Percentiles rank a stretch among this genome's conserved stretches.
Conservation (phyloP, 176 grass and related monocot genomes). For the Echinochloa phyllopogon region DNA sequence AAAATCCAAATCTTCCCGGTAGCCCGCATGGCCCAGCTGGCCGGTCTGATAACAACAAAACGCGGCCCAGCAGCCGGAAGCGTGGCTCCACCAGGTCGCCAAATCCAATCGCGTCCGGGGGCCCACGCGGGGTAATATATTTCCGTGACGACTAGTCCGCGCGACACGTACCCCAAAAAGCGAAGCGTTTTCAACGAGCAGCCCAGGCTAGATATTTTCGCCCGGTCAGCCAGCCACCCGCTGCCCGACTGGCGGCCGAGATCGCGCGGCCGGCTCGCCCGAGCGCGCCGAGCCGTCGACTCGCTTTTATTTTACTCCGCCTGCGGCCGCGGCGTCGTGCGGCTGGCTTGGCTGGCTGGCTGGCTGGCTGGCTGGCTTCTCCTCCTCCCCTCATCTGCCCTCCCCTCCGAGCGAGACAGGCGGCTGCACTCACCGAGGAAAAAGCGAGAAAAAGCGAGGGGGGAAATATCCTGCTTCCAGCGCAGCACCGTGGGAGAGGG, state of each 20-base stretch:
- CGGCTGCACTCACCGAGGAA: constrained; percentile 27
- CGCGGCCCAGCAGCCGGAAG: not conserved
- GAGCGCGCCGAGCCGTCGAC: constrained; percentile 8
- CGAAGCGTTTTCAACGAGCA: not conserved
- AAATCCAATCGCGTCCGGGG: not conserved
- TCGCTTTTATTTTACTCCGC: constrained; percentile 21
- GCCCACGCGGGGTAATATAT: constrained; percentile 38
- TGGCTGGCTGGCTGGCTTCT: not conserved
- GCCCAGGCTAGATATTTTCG: constrained; percentile 43
- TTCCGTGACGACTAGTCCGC: not conserved
- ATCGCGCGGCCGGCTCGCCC: constrained; percentile 23
- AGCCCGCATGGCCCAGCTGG: not conserved
- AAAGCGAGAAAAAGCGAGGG: constrained; percentile 33
- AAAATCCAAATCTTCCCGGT: not conserved
- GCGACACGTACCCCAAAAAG: constrained; percentile 13
- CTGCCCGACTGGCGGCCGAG: not conserved
- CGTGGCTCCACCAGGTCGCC: not conserved
- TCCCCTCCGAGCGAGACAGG: not conserved
- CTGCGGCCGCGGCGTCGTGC: not conserved
- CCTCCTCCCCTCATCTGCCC: too few relatives aligned
- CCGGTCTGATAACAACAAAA: not conserved
- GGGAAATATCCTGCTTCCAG: constrained; percentile 49
- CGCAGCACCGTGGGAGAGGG: not conserved
- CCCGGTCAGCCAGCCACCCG: not conserved
- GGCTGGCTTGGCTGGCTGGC: not conserved